Percentiles rank a stretch among this genome's conserved stretches.
These are phyloP conservation scores for Schizophyllum amplum DNA, from an alignment of 1,284 basidiomycete genomes.

Conservation along the genomic window DNA sequence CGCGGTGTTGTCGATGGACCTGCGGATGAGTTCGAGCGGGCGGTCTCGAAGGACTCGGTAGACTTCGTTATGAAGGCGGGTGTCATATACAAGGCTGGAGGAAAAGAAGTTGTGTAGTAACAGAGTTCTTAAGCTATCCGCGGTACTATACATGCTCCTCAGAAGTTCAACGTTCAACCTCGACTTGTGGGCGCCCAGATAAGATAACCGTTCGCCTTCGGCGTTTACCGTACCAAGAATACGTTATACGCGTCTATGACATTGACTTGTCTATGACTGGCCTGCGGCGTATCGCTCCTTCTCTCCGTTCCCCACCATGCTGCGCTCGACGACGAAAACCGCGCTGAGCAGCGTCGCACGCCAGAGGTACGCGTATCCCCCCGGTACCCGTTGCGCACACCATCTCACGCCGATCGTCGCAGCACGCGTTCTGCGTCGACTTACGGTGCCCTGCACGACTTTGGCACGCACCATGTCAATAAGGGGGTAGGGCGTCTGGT, in stretches of 20 bases:
- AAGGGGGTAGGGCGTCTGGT: slow-evolving; percentile 61
- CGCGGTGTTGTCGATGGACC: slow-evolving; percentile 35
- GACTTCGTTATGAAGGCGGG: slow-evolving; percentile 55
- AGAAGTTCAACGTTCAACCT: neutral
- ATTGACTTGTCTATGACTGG: no score
- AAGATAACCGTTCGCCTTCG: no score
- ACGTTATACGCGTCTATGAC: no score
- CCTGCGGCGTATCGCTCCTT: neutral
- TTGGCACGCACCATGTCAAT: slow-evolving; percentile 62
- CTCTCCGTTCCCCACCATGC: neutral
- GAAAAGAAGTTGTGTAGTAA: slow-evolving; percentile 13
- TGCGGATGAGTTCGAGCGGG: slow-evolving; percentile 35
- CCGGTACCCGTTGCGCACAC: neutral
- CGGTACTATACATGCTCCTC: neutral
- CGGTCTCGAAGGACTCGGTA: slow-evolving; percentile 29
- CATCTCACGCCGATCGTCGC: neutral
- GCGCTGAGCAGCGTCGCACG: neutral
- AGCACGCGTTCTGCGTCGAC: neutral
- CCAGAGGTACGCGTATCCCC: neutral
- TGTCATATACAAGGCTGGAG: slow-evolving; percentile 38
- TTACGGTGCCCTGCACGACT: slow-evolving; percentile 19
- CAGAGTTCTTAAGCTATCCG: neutral
- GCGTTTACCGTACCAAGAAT: no score
- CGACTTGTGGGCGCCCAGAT: no score
- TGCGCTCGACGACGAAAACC: neutral